phyloP scores from a whole-genome alignment of 352 stramenopile genomes.

The Globisporangium cylindrosporum region DNA sequence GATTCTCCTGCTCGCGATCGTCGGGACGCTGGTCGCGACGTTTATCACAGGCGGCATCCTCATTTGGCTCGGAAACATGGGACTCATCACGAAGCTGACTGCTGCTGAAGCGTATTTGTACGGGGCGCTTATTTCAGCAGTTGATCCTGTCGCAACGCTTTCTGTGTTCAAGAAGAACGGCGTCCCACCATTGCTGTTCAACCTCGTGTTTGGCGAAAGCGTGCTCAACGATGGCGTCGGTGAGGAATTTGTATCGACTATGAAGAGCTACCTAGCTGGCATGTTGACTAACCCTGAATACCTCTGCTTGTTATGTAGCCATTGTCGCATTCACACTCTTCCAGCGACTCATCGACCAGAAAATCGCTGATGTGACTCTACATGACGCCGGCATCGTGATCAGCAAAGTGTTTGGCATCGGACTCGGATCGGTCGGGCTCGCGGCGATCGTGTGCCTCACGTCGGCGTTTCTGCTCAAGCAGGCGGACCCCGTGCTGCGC shows the following conservation, averaged over 20 bases:
- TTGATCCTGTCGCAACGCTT: slow-evolving; percentile 92
- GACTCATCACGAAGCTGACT: slow-evolving; percentile 75
- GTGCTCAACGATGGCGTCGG: slow-evolving; percentile 94
- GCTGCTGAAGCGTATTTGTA: slow-evolving; percentile 91
- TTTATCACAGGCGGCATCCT: slow-evolving; percentile 79
- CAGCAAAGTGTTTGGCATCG: slow-evolving; percentile 79
- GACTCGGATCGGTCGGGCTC: slow-evolving; percentile 74
- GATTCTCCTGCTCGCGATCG: slow-evolving; percentile 79
- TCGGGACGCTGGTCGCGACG: slow-evolving; percentile 75
- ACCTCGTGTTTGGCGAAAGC: slow-evolving; percentile 95
- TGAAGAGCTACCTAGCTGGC: neutral
- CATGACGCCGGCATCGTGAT: slow-evolving; percentile 76
- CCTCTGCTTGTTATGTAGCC: slow-evolving; percentile 27
- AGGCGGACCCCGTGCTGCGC: slow-evolving; percentile 64
- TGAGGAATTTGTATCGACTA: slow-evolving; percentile 36
- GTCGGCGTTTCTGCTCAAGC: slow-evolving; percentile 80
- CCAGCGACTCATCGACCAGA: slow-evolving; percentile 75
- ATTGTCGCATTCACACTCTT: slow-evolving; percentile 86
- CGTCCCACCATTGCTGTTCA: slow-evolving; percentile 88
- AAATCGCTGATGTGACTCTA: slow-evolving; percentile 64
- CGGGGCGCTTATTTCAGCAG: slow-evolving; percentile 90
- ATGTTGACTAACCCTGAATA: neutral
- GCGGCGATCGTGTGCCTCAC: slow-evolving; percentile 71
- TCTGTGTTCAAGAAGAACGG: slow-evolving; percentile 93
- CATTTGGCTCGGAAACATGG: slow-evolving; percentile 69